Base-by-base conservation (phyloP, 2,329 filamentous ascomycete species). In the Teratosphaeria viscida region DNA sequence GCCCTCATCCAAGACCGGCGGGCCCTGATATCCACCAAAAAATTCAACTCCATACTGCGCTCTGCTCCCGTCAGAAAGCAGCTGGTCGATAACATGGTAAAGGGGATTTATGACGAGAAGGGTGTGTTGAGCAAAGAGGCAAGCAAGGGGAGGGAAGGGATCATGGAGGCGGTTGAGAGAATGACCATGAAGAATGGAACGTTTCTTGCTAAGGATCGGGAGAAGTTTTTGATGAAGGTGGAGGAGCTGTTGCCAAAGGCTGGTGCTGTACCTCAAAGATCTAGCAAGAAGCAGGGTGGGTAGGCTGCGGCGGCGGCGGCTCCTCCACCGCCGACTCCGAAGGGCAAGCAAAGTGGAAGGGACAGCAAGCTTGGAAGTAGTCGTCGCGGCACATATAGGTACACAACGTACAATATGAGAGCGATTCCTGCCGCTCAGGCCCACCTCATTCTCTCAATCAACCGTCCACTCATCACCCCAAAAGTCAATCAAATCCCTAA, bases 401-500 rank as follows among this genome's bases (percentile, higher is more conserved):
- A 54, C 14, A 54, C 11, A 8, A 12, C 8, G 27, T 32, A 32
- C 27, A 32, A 5, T 54, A 23, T 23, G 23, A 23, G 32, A 7
- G 29, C 4, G n/a, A 16, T 54, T 8, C 4, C 12, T 29, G 7
- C 1, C 16, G 19, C 4, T n/a, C 43, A 19, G 43, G 19, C 19
- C 5, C 16, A 19, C n/a, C 8, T n/a, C 43, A 19, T 1, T n/a
- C 16, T 23, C 27, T 61, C 56, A 74, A 32, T 71, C 70, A 34
- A 64, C 59, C 27, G 61, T 58, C 62, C 64, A 66, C 61, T 75
- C 72, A 43, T 67, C 64, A 32, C 57, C 62, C 74, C 75, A 77
- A 61, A 76, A 77, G 12, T 68, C 67, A n/a, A 71, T 56, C 52
- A 77, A 65, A n/a, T 68, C 67, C 27, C 34, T 57, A 16, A 63